A percentile compares a stretch with the other conserved stretches of the same genome.
These are phyloP conservation scores for Alternaria viburni DNA, from an alignment of 2,329 filamentous ascomycete species.

Conservation along the genomic window DNA sequence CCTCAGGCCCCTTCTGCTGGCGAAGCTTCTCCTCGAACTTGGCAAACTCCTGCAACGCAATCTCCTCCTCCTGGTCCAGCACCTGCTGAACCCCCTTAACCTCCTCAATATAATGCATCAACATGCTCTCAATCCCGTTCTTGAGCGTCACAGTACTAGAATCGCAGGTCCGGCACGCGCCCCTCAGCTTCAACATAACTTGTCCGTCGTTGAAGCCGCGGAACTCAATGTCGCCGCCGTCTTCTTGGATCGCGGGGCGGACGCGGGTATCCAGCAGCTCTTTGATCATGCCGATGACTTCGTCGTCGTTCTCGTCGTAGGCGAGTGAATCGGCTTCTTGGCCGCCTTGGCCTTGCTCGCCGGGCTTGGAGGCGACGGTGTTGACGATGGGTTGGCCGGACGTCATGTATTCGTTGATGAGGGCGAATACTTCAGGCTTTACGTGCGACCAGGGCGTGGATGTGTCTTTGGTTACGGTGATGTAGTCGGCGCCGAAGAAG, in stretches of 20 bases:
- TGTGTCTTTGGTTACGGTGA: slow-evolving; percentile 90
- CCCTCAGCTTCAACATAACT: slow-evolving; percentile 85
- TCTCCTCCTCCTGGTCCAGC: slow-evolving; percentile 88
- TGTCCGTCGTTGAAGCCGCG: slow-evolving; percentile 85
- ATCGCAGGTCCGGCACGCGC: slow-evolving; percentile 94
- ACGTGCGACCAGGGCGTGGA: slow-evolving; percentile 94
- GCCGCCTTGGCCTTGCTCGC: slow-evolving; percentile 58
- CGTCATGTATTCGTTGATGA: slow-evolving; percentile 92
- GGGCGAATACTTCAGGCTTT: slow-evolving; percentile 90
- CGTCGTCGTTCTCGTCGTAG: slow-evolving; percentile 89
- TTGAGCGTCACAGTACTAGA: slow-evolving; percentile 96
- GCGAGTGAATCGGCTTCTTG: slow-evolving; percentile 71
- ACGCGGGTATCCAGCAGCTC: slow-evolving; percentile 95
- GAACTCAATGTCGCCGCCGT: slow-evolving; percentile 97
- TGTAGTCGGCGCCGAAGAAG: slow-evolving; percentile 94
- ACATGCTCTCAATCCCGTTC: slow-evolving; percentile 97
- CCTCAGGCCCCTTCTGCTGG: slow-evolving; percentile 62
- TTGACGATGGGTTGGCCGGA: slow-evolving; percentile 83
- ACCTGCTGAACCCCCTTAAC: slow-evolving; percentile 92
- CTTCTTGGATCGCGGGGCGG: slow-evolving; percentile 93
- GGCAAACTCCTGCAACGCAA: slow-evolving; percentile 85
- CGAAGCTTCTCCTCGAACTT: slow-evolving; percentile 89
- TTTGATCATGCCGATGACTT: slow-evolving; percentile 98
- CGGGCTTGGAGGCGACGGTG: slow-evolving; percentile 65
- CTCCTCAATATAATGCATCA: slow-evolving; percentile 93